A percentile compares a stretch with the other conserved stretches of the same genome.
phyloP scores from a whole-genome alignment of 148 eudicot genomes.

The Fallopia convolvulus region DNA sequence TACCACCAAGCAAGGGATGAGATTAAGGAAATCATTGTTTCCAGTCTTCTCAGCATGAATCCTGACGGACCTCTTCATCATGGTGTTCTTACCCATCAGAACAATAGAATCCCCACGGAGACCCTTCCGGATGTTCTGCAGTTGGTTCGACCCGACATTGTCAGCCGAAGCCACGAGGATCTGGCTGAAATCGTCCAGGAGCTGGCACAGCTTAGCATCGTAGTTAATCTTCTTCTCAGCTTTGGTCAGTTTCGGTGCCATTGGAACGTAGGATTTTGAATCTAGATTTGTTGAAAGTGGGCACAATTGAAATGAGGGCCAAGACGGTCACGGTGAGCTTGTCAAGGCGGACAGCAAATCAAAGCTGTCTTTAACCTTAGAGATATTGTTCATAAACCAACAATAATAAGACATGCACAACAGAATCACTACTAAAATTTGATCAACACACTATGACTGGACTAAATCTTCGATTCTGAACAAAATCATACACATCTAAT shows the following conservation, averaged over 20 bases:
- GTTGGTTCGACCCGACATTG: slow-evolving; percentile 53
- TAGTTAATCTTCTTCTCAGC: slow-evolving; percentile 31
- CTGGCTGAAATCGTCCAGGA: slow-evolving; percentile 32
- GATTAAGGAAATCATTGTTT: slow-evolving; percentile 14
- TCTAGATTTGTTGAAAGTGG: background rate
- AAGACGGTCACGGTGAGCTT: background rate
- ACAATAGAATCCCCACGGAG: slow-evolving; percentile 42
- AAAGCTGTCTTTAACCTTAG: background rate
- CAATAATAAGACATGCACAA: no score
- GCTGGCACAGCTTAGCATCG: slow-evolving; percentile 28
- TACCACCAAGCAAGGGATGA: slow-evolving; percentile 31
- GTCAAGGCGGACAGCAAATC: slow-evolving; percentile 4
- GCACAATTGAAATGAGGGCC: slow-evolving; percentile 5
- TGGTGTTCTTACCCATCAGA: slow-evolving; percentile 59
- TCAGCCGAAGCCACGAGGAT: slow-evolving; percentile 40
- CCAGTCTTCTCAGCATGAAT: slow-evolving; percentile 36
- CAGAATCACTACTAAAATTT: no score
- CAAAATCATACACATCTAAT: background rate
- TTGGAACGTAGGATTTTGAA: background rate
- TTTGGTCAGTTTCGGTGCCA: slow-evolving; percentile 32
- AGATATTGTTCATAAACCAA: no score
- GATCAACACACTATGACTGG: no score
- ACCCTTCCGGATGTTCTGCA: slow-evolving; percentile 42
- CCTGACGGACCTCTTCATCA: slow-evolving; percentile 45
- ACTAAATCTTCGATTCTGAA: background rate